Base-by-base conservation (phyloP, 1,284 basidiomycete species). In the Malassezia vespertilionis region DNA sequence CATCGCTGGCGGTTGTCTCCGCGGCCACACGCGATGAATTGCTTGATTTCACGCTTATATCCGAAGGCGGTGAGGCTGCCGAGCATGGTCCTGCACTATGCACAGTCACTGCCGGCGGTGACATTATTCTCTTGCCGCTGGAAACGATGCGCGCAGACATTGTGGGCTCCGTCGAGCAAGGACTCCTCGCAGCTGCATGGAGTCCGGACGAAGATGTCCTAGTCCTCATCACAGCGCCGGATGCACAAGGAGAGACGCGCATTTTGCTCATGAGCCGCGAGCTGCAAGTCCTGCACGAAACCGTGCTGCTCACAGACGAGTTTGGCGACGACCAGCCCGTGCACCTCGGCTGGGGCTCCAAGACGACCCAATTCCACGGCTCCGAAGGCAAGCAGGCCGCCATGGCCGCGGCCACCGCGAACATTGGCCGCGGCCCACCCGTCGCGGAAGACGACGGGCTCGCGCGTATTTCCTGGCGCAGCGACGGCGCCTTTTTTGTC, bases 281-380 rank as follows among this genome's bases (percentile, higher is more conserved):
- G 7, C 91, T 93, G 63, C 88, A 95, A 57, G 81, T 89, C 6
- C 75, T 95, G 18, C 82, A 80, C 27, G 91, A 96, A 69, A 75
- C 76, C 10, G 77, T 80, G 0, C 72, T 95, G 1, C 77, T 83
- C 47, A 79, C 81, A 0, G 70, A 76, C 30, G 84, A 86, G 33
- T 90, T 89, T 57, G 91, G 91, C 33, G 82, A 89, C 76, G 88
- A 88, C 69, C 79, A 81, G 31, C 86, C 85, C 5, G 86, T 95
- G 61, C 86, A 90, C 59, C 86, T 96, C 44, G 93, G 93, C 8
- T 99, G 93, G 93, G 93, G 93, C 23, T 86, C 86, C 4, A 93
- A 91, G 65, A 78, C 84, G 61, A 97, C 93, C 0, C 93, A 99
- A 69, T 99, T 99, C 69, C 90, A 96, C 61, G 93, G 93, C 11